phyloP scores from a whole-genome alignment of 768 basidiomycete species.

The Tricholoma bakamatsutake region DNA sequence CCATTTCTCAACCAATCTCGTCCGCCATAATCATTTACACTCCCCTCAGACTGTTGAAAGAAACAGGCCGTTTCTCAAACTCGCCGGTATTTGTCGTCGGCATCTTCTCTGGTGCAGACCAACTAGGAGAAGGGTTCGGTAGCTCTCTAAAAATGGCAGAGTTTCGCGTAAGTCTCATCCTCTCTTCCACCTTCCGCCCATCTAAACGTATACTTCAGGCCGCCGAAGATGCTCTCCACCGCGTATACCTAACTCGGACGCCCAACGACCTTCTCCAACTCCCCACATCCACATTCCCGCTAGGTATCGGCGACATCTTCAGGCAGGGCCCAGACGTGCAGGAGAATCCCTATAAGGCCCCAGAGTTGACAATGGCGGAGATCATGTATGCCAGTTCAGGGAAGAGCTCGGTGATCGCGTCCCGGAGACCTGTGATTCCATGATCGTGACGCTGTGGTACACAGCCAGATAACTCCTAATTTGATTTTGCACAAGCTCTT shows the following conservation, averaged over 20 bases:
- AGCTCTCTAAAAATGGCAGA: slow-evolving; percentile 93
- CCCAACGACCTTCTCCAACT: slow-evolving; percentile 64
- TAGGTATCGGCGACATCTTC: slow-evolving; percentile 49
- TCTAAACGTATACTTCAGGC: slow-evolving; percentile 39
- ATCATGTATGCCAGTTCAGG: slow-evolving; percentile 66
- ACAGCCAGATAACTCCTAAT: background rate
- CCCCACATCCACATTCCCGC: slow-evolving; percentile 70
- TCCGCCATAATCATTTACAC: background rate
- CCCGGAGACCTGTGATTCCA: slow-evolving; percentile 1
- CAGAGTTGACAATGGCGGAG: slow-evolving; percentile 55
- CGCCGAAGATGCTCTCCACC: slow-evolving; percentile 78
- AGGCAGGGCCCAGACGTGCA: slow-evolving; percentile 35
- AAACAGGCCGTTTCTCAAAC: slow-evolving; percentile 87
- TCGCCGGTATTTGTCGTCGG: slow-evolving; percentile 96
- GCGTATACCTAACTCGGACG: slow-evolving; percentile 76
- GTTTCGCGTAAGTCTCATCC: slow-evolving; percentile 56
- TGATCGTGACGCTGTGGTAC: background rate
- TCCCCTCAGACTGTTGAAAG: slow-evolving; percentile 72
- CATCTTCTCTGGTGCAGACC: slow-evolving; percentile 74
- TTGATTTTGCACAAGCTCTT: background rate
- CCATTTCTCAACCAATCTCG: background rate
- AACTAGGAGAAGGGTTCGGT: slow-evolving; percentile 94
- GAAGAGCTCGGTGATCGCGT: slow-evolving; percentile 32
- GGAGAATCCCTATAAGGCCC: slow-evolving; percentile 46
- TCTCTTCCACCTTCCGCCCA: background rate